Evolutionary conservation across 805 yeast genomes (phyloP).

Genomic region (Candida caryicola): DNA sequence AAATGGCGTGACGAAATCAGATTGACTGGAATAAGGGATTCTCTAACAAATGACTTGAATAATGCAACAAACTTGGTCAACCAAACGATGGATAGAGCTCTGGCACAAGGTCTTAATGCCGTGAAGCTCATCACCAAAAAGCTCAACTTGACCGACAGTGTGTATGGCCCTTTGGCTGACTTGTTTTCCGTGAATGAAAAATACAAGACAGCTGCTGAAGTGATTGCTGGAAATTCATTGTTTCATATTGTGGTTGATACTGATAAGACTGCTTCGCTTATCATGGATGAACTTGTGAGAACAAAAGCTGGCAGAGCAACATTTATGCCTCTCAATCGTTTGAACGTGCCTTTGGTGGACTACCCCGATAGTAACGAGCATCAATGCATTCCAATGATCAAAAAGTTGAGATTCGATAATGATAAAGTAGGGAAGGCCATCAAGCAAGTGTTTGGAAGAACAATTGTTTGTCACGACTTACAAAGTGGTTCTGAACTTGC

Average conservation of each 20-base stretch:
- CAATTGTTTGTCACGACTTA: constrained; percentile 72
- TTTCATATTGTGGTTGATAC: constrained; percentile 88
- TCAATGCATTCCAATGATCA: constrained; percentile 73
- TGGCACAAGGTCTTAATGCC: constrained; percentile 65
- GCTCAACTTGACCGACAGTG: constrained; percentile 56
- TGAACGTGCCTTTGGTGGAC: constrained; percentile 37
- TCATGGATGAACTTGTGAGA: constrained; percentile 73
- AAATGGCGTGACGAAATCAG: constrained; percentile 80
- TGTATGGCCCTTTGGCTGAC: constrained; percentile 85
- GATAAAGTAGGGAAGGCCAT: constrained; percentile 62
- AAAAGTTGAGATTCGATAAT: constrained; percentile 61
- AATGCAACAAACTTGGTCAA: constrained; percentile 58
- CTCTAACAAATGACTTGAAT: constrained; percentile 52
- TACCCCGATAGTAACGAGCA: constrained; percentile 59
- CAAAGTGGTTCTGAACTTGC: constrained; percentile 69
- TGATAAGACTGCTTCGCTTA: constrained; percentile 74
- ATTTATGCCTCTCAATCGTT: constrained; percentile 81
- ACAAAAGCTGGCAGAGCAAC: constrained; percentile 82
- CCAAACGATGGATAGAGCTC: constrained; percentile 73
- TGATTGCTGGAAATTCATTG: constrained; percentile 80
- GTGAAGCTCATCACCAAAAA: constrained; percentile 61
- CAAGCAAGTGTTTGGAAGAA: constrained; percentile 74
- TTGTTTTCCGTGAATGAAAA: constrained; percentile 77
- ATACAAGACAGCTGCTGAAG: constrained; percentile 83
- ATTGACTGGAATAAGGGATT: constrained; percentile 52